Conservation (phyloP, 306 rosid genomes). For the Datisca glomerata region DNA sequence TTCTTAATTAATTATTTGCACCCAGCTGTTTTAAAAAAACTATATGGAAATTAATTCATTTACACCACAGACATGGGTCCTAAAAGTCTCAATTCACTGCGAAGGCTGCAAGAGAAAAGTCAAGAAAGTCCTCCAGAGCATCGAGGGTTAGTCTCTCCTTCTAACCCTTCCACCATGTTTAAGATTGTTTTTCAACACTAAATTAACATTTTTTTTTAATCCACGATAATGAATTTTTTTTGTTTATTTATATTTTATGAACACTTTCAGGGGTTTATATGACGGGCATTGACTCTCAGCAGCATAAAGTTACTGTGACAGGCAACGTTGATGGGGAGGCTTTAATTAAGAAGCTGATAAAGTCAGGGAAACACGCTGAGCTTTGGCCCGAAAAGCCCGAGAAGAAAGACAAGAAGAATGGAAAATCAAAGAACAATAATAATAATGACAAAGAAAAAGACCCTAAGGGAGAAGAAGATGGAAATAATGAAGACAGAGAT, state of each 20-base stretch:
- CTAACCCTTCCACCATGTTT: no score
- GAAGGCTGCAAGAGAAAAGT: conserved; percentile 83
- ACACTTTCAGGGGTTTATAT: conserved; percentile 53
- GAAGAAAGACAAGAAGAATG: conserved; percentile 37
- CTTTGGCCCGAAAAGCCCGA: conserved; percentile 48
- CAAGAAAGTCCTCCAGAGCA: conserved; percentile 70
- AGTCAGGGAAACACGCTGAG: conserved; percentile 67
- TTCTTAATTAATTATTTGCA: no score
- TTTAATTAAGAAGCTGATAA: conserved; percentile 60
- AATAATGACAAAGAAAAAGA: conserved; percentile 13
- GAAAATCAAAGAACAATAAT: conserved; percentile 30
- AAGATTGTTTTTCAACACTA: no score
- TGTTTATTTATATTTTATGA: not conserved
- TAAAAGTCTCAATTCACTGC: conserved; percentile 85
- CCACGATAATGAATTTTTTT: not conserved
- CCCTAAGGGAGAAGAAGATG: conserved; percentile 17
- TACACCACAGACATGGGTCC: conserved; percentile 54
- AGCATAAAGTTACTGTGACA: conserved; percentile 74
- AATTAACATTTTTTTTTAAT: no score
- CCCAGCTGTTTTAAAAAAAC: no score
- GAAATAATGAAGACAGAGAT: not conserved
- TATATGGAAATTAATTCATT: no score
- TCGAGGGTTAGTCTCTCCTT: conserved; percentile 63
- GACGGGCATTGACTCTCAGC: conserved; percentile 51
- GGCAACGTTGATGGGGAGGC: conserved; percentile 73